phyloP scores from a whole-genome alignment of 2,329 filamentous ascomycete genomes.

The Aspergillus nomiae region DNA sequence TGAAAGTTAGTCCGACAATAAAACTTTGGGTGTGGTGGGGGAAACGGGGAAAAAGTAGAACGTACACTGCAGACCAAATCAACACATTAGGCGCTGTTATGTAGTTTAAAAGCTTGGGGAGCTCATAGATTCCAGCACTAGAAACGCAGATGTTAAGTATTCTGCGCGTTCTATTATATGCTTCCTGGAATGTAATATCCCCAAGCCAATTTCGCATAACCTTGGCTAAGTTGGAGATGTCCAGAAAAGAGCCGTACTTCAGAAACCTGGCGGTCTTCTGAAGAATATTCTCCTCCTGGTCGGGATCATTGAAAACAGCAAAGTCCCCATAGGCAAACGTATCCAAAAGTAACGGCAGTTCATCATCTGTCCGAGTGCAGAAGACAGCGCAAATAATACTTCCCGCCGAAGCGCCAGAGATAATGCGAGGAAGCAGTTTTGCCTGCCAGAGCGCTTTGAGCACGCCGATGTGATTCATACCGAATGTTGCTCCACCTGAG shows the following conservation, averaged over 20 bases:
- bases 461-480: conserved; percentile 90
- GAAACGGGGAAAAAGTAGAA: conserved; percentile 14
- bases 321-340: conserved; percentile 79
- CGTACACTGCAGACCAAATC: conserved; percentile 88
- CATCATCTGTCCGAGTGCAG: conserved; percentile 75
- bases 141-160: conserved; percentile 95
- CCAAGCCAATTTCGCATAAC: conserved; percentile 82
- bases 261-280: conserved; percentile 72
- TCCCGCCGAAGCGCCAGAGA: conserved; percentile 83
- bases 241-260: conserved; percentile 81
- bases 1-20: conserved; percentile 15
- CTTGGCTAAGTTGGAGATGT: conserved; percentile 76
- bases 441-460: conserved; percentile 77
- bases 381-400: conserved; percentile 83
- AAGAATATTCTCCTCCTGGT: conserved; percentile 62
- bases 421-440: conserved; percentile 76
- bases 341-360: conserved; percentile 69
- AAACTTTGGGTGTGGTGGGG: neutral
- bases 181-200: conserved; percentile 92
- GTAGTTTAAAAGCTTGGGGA: conserved; percentile 86
- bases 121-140: conserved; percentile 80
- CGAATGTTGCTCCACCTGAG: conserved; percentile 85
- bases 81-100: conserved; percentile 91
- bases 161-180: conserved; percentile 88
- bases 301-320: conserved; percentile 72